Conservation (phyloP, 371 early-diverging fungal species). For the Chytridiales sp. region DNA sequence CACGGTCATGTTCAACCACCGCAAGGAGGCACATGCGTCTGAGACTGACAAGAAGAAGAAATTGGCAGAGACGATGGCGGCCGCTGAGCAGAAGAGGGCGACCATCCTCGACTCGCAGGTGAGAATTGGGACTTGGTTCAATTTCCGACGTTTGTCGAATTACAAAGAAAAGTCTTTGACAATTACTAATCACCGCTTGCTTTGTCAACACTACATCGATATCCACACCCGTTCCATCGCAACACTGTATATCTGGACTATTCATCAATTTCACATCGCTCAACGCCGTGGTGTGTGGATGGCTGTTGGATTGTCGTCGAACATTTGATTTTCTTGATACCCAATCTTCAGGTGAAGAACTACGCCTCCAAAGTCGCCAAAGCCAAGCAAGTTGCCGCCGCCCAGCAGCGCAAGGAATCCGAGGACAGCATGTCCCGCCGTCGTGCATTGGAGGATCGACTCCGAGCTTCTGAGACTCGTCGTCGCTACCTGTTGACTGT, state of each 20-base stretch:
- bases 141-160: too few relatives aligned
- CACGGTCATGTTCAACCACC: constrained; percentile 24
- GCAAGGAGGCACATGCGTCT: not conserved
- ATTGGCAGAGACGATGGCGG: constrained; percentile 25
- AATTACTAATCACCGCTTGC: too few relatives aligned
- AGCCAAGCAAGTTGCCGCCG: constrained; percentile 35
- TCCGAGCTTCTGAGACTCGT: constrained; percentile 30
- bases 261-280: too few relatives aligned
- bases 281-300: too few relatives aligned
- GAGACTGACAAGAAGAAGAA: constrained; percentile 8
- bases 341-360: constrained; percentile 22
- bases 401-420: constrained; percentile 24
- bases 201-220: too few relatives aligned
- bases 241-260: too few relatives aligned
- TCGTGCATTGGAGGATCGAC: constrained; percentile 36
- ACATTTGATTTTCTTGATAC: too few relatives aligned
- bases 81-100: constrained; percentile 34
- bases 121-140: too few relatives aligned
- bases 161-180: too few relatives aligned
- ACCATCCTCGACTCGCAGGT: constrained; percentile 30
- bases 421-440: constrained; percentile 20
- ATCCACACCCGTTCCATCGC: too few relatives aligned
- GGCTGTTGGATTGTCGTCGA: too few relatives aligned
- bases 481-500: constrained; percentile 31
- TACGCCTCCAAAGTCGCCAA: constrained; percentile 34